Evolutionary conservation across 1,284 basidiomycete genomes (phyloP).

Genomic region (Sanguinoderma infundibulare): DNA sequence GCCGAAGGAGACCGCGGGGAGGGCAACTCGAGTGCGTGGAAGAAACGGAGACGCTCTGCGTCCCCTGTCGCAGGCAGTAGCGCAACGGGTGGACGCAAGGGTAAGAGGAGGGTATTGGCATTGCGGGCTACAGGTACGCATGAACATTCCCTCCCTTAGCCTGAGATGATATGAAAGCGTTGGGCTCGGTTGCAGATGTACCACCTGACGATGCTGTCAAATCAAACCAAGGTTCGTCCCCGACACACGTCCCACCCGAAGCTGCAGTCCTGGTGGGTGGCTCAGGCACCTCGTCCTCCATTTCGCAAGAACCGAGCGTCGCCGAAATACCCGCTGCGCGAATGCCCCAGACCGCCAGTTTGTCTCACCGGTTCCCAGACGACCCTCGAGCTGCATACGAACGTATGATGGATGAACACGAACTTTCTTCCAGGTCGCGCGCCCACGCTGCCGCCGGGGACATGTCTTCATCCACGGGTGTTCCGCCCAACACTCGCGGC

Average conservation of each 20-base stretch:
- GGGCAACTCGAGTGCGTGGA: not conserved
- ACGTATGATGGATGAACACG: too few relatives aligned
- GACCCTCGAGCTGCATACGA: too few relatives aligned
- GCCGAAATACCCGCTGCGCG: conserved; percentile 1
- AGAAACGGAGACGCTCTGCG: not conserved
- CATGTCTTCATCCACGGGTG: too few relatives aligned
- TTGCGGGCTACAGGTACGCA: not conserved
- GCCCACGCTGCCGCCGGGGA: too few relatives aligned
- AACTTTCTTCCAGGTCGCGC: too few relatives aligned
- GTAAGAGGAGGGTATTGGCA: not conserved
- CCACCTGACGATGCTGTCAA: not conserved
- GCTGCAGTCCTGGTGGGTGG: not conserved
- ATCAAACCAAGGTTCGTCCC: not conserved
- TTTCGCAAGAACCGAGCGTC: not conserved
- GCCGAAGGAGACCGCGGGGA: too few relatives aligned
- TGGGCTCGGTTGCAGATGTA: not conserved
- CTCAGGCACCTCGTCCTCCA: not conserved
- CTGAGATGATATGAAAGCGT: not conserved
- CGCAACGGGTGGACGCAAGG: not conserved
- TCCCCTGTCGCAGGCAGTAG: not conserved
- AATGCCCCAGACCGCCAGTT: not conserved
- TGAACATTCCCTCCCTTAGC: not conserved
- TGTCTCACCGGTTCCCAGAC: too few relatives aligned
- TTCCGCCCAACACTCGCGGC: too few relatives aligned
- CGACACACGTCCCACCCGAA: not conserved